A percentile compares a stretch with the other conserved stretches of the same genome.
phyloP scores from a whole-genome alignment of 2,329 filamentous ascomycete species.

The Penicillium vulpinum region DNA sequence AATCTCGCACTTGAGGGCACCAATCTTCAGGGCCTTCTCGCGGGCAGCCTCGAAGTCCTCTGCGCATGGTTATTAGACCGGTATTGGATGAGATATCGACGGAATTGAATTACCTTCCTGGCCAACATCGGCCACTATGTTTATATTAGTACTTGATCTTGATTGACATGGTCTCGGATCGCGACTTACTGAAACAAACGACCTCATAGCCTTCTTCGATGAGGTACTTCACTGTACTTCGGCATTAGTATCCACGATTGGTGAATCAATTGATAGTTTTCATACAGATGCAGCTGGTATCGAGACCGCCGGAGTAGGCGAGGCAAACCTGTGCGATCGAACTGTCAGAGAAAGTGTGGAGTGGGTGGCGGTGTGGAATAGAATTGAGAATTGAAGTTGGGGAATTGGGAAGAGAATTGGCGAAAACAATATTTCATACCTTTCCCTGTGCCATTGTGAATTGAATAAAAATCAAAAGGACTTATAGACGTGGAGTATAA shows the following conservation, averaged over 20 bases:
- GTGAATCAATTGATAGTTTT: constrained; percentile 24
- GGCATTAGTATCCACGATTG: constrained; percentile 19
- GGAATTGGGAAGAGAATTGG: background rate
- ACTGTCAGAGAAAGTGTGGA: constrained; percentile 17
- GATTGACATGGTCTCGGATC: background rate
- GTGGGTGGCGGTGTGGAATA: constrained; percentile 17
- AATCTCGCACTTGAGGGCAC: constrained; percentile 64
- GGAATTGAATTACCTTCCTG: constrained; percentile 54
- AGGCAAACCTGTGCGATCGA: constrained; percentile 33
- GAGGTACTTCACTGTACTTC: constrained; percentile 42
- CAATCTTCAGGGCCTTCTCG: constrained; percentile 69
- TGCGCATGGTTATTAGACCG: constrained; percentile 19
- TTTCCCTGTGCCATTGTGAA: constrained; percentile 30
- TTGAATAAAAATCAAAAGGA: constrained; percentile 10
- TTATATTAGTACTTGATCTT: constrained; percentile 13
- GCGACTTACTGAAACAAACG: constrained; percentile 57
- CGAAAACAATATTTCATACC: constrained; percentile 9
- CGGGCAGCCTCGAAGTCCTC: constrained; percentile 74
- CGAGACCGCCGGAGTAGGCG: constrained; percentile 54
- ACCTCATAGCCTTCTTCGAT: constrained; percentile 58
- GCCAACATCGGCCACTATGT: constrained; percentile 66
- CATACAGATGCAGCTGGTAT: constrained; percentile 59
- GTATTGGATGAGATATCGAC: constrained; percentile 1
- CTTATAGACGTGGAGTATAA: constrained; percentile 15
- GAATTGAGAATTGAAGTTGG: background rate